phyloP scores from a whole-genome alignment of 2,329 filamentous ascomycete genomes.

The Macrophomina phaseolina region DNA sequence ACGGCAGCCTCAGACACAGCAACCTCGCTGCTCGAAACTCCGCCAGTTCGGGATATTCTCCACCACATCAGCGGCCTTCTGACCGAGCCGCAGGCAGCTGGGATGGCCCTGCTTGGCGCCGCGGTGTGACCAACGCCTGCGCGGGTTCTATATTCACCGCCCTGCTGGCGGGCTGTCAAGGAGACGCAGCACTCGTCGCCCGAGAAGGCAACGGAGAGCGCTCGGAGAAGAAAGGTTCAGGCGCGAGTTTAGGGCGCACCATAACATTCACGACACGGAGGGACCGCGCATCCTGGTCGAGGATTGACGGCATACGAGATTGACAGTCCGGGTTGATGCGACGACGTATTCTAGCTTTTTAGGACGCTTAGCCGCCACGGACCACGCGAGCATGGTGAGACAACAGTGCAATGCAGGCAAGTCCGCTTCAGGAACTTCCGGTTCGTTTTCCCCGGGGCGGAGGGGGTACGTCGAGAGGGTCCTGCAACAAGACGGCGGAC shows the following conservation, averaged over 20 bases:
- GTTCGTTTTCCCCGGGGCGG: conserved; percentile 9
- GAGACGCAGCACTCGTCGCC: not conserved
- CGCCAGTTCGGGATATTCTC: conserved; percentile 16
- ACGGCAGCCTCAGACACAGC: conserved; percentile 14
- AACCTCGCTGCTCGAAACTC: not conserved
- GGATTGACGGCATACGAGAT: conserved; percentile 19
- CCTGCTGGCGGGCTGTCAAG: conserved; percentile 17
- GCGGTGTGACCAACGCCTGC: conserved; percentile 17
- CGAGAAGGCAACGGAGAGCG: not conserved
- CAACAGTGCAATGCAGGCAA: conserved; percentile 10
- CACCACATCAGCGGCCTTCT: conserved; percentile 15
- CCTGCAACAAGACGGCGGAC: conserved; percentile 10
- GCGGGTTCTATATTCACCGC: conserved; percentile 18
- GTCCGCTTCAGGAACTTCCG: conserved; percentile 20
- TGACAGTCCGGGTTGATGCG: conserved; percentile 9
- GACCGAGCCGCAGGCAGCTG: not conserved
- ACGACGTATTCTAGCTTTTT: conserved; percentile 1
- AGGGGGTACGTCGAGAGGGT: conserved; percentile 7
- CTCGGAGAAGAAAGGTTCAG: not conserved
- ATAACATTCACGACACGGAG: conserved; percentile 26
- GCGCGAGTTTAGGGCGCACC: conserved; percentile 17
- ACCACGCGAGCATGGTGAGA: conserved; percentile 22
- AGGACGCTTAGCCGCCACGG: conserved; percentile 3
- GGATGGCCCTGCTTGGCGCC: conserved; percentile 11
- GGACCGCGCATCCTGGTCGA: conserved; percentile 12